Evolutionary conservation across 371 early-diverging fungal genomes (phyloP).

Genomic region (Entomophthora muscae): DNA sequence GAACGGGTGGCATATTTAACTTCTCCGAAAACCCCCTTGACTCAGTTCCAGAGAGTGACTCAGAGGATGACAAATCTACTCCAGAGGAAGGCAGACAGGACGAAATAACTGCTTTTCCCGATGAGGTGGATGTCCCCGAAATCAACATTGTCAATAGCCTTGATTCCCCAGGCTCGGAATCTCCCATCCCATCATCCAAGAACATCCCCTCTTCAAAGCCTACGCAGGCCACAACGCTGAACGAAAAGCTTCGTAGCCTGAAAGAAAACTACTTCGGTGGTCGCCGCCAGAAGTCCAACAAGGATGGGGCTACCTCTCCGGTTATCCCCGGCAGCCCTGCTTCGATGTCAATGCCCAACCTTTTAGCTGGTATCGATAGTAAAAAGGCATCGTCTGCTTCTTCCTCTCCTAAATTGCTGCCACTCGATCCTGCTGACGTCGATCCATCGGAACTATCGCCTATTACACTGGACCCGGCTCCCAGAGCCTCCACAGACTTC

Average conservation of each 20-base stretch:
- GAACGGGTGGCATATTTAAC: constrained; percentile 32
- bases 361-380: not conserved
- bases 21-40: not conserved
- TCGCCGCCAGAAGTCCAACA: not conserved
- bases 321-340: not conserved
- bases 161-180: not conserved
- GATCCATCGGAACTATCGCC: not conserved
- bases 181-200: not conserved
- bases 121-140: not conserved
- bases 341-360: not conserved
- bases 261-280: constrained; percentile 1
- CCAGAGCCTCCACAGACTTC: not conserved
- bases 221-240: not conserved
- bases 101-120: not conserved
- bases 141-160: not conserved
- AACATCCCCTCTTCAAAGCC: not conserved
- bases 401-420: not conserved
- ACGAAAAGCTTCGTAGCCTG: not conserved
- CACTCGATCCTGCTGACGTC: not conserved
- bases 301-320: not conserved
- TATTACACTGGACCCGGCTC: not conserved
- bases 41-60: not conserved
- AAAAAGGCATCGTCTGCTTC: not conserved
- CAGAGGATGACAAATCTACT: not conserved
- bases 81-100: not conserved